Evolutionary conservation across 495 filamentous ascomycete genomes (phyloP), one percentile per base, ranked within the genome.

Genomic region (Evernia prunastri): DNA sequence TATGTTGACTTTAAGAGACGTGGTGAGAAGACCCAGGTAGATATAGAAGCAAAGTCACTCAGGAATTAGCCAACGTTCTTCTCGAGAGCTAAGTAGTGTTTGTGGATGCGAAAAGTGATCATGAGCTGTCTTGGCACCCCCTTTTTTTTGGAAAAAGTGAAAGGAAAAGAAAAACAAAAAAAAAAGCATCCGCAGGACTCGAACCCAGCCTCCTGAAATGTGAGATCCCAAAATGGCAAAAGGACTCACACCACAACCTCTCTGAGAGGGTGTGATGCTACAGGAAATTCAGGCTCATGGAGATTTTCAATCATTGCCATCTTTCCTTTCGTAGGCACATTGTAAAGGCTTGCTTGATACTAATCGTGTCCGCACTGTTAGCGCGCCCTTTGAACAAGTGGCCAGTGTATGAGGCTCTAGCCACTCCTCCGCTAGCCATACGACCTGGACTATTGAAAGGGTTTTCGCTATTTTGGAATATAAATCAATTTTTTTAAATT

Each of bases 341-440:
- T 29, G 49, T 31, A 53, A 53, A 53, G 49, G 49, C 49, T 53
- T 53, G 49, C 49, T 53, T 53, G 49, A 53, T 53, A 53, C 49
- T 53, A 18, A 53, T 15, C 49, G 18, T 53, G 49, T 53, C 49
- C 49, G 49, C 49, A 53, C 49, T 25, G 9, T 53, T 17, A 53
- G 49, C 49, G 49, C 49, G 25, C 17, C 49, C 49, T 53, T 53
- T 53, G 25, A 53, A 53, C 49, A 29, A 17, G 13, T 53, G 49
- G 49, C 49, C 49, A 53, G 49, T 4, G 49, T 18, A 53, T 31
- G 27, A 29, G 49, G 1, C 12, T 29, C 49, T 53, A 53, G 49
- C 49, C 25, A 53, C 49, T 53, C 49, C 49, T 53, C n/a, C 18
- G 27, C 49, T 31, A 53, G 49, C 49, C 27, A 53, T 53, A 53